Conservation (phyloP, 1,284 basidiomycete genomes). For the Cutaneotrichosporon mucoides region DNA sequence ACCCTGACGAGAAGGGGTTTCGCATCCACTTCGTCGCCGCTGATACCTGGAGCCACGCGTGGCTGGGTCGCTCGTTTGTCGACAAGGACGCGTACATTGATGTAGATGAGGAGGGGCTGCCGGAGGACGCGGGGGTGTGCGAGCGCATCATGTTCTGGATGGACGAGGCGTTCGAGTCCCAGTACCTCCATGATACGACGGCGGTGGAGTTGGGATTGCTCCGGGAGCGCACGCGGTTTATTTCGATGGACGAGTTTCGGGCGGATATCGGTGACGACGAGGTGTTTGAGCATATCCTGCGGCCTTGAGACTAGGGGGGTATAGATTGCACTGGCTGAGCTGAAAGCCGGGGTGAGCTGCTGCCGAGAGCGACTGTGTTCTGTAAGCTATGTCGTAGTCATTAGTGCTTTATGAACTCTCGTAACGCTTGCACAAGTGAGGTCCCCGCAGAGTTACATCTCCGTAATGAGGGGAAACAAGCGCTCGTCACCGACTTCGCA, state of each 20-base stretch:
- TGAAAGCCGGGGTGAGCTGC: no score
- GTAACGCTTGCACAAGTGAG: background rate
- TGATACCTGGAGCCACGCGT: background rate
- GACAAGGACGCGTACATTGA: background rate
- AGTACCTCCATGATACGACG: background rate
- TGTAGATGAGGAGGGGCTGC: background rate
- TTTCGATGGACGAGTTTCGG: background rate
- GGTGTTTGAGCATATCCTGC: background rate
- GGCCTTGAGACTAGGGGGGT: background rate
- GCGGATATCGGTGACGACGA: background rate
- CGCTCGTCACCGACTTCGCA: background rate
- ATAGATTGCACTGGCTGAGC: no score
- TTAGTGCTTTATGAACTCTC: background rate
- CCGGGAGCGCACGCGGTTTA: background rate
- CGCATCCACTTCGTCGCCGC: background rate
- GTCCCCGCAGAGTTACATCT: background rate
- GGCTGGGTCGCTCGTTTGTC: background rate
- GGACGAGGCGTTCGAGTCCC: background rate
- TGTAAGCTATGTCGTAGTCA: background rate
- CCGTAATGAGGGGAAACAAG: background rate
- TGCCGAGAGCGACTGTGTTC: no score
- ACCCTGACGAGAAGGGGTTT: no score
- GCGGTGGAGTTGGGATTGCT: background rate
- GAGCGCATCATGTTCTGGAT: background rate
- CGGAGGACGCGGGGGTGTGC: background rate